phyloP scores from a whole-genome alignment of 2,329 filamentous ascomycete genomes.

The Elsinoe arachidis region DNA sequence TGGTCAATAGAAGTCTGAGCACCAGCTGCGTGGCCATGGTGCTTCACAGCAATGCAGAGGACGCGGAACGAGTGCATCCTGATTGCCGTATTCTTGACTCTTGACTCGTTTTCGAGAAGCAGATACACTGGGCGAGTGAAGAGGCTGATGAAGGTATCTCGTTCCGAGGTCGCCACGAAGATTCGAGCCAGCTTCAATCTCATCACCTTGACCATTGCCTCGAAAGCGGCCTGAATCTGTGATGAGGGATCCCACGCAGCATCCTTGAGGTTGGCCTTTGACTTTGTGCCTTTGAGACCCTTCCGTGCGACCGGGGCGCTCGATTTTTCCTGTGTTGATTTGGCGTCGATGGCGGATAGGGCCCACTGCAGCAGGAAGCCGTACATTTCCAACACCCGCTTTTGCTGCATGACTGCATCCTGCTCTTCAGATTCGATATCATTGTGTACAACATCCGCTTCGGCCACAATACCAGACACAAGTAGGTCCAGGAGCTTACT shows the following conservation, averaged over 20 bases:
- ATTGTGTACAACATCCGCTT: constrained; percentile 75
- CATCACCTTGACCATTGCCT: constrained; percentile 92
- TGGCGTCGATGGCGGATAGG: constrained; percentile 85
- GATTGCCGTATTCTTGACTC: constrained; percentile 79
- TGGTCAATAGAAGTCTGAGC: constrained; percentile 98
- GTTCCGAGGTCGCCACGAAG: constrained; percentile 90
- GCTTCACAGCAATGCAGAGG: constrained; percentile 90
- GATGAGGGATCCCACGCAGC: constrained; percentile 78
- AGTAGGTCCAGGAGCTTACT: constrained; percentile 88
- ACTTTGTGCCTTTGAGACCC: constrained; percentile 65
- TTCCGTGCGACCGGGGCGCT: constrained; percentile 61
- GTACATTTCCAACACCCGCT: constrained; percentile 85
- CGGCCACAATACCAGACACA: constrained; percentile 61
- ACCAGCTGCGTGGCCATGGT: constrained; percentile 96
- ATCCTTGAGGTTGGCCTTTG: constrained; percentile 58
- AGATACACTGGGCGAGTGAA: constrained; percentile 91
- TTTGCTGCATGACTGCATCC: constrained; percentile 70
- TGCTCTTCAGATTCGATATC: constrained; percentile 91
- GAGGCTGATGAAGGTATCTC: constrained; percentile 86
- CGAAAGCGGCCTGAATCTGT: constrained; percentile 80
- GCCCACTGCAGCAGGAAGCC: constrained; percentile 93
- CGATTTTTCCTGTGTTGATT: constrained; percentile 75
- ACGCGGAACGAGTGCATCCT: constrained; percentile 98
- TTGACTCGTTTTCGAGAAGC: constrained; percentile 85
- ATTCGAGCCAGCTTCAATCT: constrained; percentile 87